Base-by-base conservation (phyloP, 1,284 basidiomycete species). In the Puccinia sorghi region DNA sequence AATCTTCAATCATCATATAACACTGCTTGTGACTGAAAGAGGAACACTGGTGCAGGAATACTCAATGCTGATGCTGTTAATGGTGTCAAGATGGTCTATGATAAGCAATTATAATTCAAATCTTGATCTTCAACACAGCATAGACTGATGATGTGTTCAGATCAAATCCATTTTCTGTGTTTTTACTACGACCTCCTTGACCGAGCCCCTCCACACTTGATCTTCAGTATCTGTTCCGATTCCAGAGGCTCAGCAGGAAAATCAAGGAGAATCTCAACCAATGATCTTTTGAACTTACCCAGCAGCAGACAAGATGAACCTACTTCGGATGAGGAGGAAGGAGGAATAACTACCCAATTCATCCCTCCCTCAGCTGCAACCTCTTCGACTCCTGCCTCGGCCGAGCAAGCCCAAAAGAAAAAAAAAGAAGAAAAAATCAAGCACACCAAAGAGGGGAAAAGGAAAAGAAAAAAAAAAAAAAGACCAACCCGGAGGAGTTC, bases 111-210 rank as follows among this genome's bases (percentile, higher is more conserved):
- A 1, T 22, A 8, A 56, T 17, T 17, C 20, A 9, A 25, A 22
- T 25, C 8, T 57, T 63, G 5, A n/a, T 63, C 41, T 17, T 5
- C 7, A 4, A 39, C 32, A 39, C 61, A 39, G 39, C 39, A 27
- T n/a, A 9, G 15, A n/a, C 12, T n/a, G 3, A 20, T 43, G 32
- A n/a, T 22, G 20, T 63, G 15, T 41, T 27, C 46, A 64, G 39
- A 64, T 64, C 63, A 64, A 64, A 7, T 64, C 2, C 63, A 43
- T 39, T 43, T 64, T 22, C 46, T 64, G 22, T 43, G 63, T 12
- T 39, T 13, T 43, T 64, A 64, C 63, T 64, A 39, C 39, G 63
- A 43, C 39, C 41, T 64, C n/a, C 43, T 64, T 43, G 63, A 64
- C 63, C 20, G 43, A 64, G 46, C 63, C 63, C 12, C 39, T 41